phyloP scores from a whole-genome alignment of 2,329 filamentous ascomycete species.

The Mycosphaerelloides madeirae region DNA sequence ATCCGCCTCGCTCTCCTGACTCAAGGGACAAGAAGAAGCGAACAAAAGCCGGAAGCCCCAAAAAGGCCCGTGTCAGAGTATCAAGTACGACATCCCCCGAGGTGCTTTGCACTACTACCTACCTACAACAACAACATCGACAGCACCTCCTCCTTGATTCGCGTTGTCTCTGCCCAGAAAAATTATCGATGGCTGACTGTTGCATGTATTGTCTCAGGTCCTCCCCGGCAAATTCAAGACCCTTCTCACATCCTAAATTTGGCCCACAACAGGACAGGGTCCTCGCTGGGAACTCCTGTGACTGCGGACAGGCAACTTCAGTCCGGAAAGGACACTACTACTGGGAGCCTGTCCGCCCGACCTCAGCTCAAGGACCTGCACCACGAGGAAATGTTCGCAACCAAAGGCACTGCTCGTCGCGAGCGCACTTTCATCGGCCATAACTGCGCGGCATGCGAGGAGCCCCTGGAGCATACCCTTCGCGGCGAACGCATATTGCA shows the following conservation, averaged over 20 bases:
- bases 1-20: conserved; percentile 2
- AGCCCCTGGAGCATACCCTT: conserved; percentile 90
- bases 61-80: conserved; percentile 14
- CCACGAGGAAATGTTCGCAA: conserved; percentile 32
- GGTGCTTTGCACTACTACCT: no score
- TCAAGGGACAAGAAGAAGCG: conserved; percentile 4
- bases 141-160: conserved; percentile 2
- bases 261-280: conserved; percentile 10
- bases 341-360: conserved; percentile 14
- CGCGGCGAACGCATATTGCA: conserved; percentile 91
- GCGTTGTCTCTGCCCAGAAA: conserved; percentile 6
- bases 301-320: conserved; percentile 11
- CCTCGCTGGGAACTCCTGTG: conserved; percentile 3
- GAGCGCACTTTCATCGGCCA: conserved; percentile 90
- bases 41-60: conserved; percentile 11
- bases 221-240: conserved; percentile 17
- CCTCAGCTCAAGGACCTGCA: conserved; percentile 20
- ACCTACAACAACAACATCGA: no score
- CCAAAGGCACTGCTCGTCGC: conserved; percentile 50
- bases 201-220: conserved; percentile 18
- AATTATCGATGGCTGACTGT: conserved; percentile 17
- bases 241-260: conserved; percentile 17
- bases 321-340: conserved; percentile 9
- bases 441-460: conserved; percentile 93
- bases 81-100: conserved; percentile 18